Conservation (phyloP, 495 filamentous ascomycete genomes). For the Penicillium paxilli region DNA sequence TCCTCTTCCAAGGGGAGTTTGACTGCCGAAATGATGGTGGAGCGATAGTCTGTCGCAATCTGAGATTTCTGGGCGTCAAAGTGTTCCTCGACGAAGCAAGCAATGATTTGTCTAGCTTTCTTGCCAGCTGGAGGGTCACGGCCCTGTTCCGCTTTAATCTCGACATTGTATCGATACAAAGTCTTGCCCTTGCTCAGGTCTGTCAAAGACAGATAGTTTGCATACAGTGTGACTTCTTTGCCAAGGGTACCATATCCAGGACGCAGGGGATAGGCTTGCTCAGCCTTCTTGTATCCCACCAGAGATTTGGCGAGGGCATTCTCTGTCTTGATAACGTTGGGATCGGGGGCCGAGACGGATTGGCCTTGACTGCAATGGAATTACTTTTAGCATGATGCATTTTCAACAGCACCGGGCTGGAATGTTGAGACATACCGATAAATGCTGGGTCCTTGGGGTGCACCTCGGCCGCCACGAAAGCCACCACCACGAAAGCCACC, state of each 20-base stretch:
- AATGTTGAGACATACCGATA: slow-evolving; percentile 21
- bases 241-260: slow-evolving; percentile 63
- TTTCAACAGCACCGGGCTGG: background rate
- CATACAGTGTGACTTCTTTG: slow-evolving; percentile 50
- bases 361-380: slow-evolving; percentile 18
- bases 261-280: slow-evolving; percentile 35
- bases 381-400: background rate
- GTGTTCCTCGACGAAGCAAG: slow-evolving; percentile 45
- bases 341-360: slow-evolving; percentile 18
- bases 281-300: slow-evolving; percentile 16
- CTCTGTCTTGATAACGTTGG: slow-evolving; percentile 32
- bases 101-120: slow-evolving; percentile 55
- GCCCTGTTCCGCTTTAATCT: slow-evolving; percentile 24
- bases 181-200: slow-evolving; percentile 24
- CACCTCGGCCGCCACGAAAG: slow-evolving; percentile 1
- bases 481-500: slow-evolving; percentile 11
- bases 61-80: slow-evolving; percentile 24
- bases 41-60: slow-evolving; percentile 61
- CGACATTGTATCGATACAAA: slow-evolving; percentile 39
- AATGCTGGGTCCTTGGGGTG: slow-evolving; percentile 19
- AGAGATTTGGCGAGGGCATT: slow-evolving; percentile 27
- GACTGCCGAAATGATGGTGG: slow-evolving; percentile 44
- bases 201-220: slow-evolving; percentile 63
- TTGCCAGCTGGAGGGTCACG: slow-evolving; percentile 43
- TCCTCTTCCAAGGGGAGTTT: slow-evolving; percentile 30